Evolutionary conservation across 257 asterid species (phyloP).

Genomic region (Leptodermis oblonga): DNA sequence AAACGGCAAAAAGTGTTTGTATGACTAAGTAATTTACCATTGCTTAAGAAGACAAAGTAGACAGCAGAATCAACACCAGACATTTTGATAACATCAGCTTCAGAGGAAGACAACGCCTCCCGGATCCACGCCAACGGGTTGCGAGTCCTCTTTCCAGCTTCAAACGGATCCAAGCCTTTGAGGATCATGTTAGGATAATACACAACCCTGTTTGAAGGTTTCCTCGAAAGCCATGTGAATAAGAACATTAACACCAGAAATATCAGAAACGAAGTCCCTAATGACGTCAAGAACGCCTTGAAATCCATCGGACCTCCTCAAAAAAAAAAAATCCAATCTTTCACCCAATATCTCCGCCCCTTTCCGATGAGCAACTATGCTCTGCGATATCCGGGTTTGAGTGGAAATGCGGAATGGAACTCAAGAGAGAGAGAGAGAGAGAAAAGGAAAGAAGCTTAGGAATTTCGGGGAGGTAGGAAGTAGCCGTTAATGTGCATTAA

Average conservation of each 20-base stretch:
- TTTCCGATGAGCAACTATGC: too few species aligned
- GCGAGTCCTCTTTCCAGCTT: constrained; percentile 47
- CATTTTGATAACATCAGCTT: constrained; percentile 61
- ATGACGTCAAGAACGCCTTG: constrained; percentile 73
- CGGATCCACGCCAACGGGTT: constrained; percentile 86
- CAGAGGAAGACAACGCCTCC: constrained; percentile 73
- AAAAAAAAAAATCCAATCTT: constrained; percentile 9
- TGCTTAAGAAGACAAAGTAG: constrained; percentile 78
- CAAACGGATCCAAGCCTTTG: constrained; percentile 70
- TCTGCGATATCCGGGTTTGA: not conserved
- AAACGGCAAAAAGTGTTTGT: too few species aligned
- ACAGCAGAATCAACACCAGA: constrained; percentile 98
- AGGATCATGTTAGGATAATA: constrained; percentile 84
- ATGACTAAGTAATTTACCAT: constrained; percentile 38
- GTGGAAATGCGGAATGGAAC: not conserved
- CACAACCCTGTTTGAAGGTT: constrained; percentile 55
- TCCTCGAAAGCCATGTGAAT: constrained; percentile 72
- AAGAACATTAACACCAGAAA: constrained; percentile 60
- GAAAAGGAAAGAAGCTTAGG: not conserved
- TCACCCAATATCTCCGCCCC: not conserved
- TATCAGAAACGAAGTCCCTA: constrained; percentile 69
- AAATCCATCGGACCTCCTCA: constrained; percentile 57
- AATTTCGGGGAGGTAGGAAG: not conserved
- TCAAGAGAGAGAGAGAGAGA: too few species aligned
- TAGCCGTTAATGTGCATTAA: constrained; percentile 20